phyloP scores from a whole-genome alignment of 257 asterid genomes.

The Solanum piurae region DNA sequence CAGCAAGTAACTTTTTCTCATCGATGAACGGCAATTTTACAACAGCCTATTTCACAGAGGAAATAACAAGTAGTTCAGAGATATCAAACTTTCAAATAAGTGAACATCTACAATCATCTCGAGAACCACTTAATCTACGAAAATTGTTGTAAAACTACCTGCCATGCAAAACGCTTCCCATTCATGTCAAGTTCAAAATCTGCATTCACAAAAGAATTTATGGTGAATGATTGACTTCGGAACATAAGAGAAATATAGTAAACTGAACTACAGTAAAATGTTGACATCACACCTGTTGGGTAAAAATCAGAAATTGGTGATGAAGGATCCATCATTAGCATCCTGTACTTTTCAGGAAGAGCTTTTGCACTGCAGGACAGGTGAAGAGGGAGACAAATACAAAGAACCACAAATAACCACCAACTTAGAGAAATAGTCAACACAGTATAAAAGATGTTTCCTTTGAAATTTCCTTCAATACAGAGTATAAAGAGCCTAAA shows the following conservation, averaged over 20 bases:
- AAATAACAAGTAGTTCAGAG: background rate
- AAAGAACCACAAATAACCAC: background rate
- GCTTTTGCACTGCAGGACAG: conserved; percentile 53
- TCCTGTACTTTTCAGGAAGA: conserved; percentile 74
- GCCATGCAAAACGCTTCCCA: conserved; percentile 98
- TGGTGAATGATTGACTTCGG: conserved; percentile 10
- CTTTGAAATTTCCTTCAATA: background rate
- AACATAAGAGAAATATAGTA: background rate
- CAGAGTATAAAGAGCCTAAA: background rate
- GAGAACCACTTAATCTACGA: background rate
- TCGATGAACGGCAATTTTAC: conserved; percentile 95
- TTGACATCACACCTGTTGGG: conserved; percentile 62
- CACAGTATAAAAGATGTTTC: background rate
- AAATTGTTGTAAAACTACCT: conserved; percentile 35
- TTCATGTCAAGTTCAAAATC: conserved; percentile 95
- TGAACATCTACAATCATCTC: background rate
- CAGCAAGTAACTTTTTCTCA: conserved; percentile 78
- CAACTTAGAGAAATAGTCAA: background rate
- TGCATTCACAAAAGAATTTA: conserved; percentile 9
- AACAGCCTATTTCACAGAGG: conserved; percentile 45
- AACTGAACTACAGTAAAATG: background rate
- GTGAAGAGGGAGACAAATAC: background rate
- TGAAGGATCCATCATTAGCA: conserved; percentile 77
- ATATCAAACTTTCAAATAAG: conserved; percentile 3
- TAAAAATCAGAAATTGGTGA: conserved; percentile 76